Conservation (phyloP, 1,284 basidiomycete genomes). For the Malassezia yamatoensis region DNA sequence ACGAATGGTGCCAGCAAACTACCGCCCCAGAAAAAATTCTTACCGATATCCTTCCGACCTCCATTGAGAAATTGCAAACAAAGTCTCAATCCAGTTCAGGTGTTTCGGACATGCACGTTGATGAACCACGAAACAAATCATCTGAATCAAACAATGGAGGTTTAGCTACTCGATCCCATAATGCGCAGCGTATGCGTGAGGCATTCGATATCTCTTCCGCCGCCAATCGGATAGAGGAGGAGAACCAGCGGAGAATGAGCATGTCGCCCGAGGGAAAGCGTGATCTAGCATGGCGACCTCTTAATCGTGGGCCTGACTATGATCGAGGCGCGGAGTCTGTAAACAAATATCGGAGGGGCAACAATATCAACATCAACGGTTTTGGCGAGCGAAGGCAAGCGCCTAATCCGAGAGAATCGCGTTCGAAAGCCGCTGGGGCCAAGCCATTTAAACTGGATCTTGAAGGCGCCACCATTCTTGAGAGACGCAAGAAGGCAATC, state of each 20-base stretch:
- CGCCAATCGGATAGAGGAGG: conserved; percentile 98
- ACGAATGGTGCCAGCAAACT: conserved; percentile 68
- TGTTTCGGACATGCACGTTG: conserved; percentile 52
- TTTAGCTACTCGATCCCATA: background rate
- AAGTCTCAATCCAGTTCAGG: conserved; percentile 61
- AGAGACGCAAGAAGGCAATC: conserved; percentile 24
- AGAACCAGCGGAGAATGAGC: conserved; percentile 56
- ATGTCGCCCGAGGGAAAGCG: conserved; percentile 20
- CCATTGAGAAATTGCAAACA: conserved; percentile 41
- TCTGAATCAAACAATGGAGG: too few species aligned
- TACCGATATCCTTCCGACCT: background rate
- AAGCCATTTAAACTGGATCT: conserved; percentile 37
- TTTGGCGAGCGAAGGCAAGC: too few species aligned
- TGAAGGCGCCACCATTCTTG: conserved; percentile 40
- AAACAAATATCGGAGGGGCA: too few species aligned
- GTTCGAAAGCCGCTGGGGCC: background rate
- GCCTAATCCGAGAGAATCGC: too few species aligned
- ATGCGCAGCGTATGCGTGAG: conserved; percentile 63
- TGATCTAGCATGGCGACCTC: conserved; percentile 55
- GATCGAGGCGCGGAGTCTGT: background rate
- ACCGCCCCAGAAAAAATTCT: background rate
- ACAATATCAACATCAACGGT: too few species aligned
- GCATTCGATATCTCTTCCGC: conserved; percentile 99
- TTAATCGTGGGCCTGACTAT: conserved; percentile 62
- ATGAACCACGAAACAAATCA: conserved; percentile 9